These are phyloP conservation scores for Pseudogymnoascus sp. DNA, from an alignment of 2,329 filamentous ascomycete species.

Conservation along the genomic window DNA sequence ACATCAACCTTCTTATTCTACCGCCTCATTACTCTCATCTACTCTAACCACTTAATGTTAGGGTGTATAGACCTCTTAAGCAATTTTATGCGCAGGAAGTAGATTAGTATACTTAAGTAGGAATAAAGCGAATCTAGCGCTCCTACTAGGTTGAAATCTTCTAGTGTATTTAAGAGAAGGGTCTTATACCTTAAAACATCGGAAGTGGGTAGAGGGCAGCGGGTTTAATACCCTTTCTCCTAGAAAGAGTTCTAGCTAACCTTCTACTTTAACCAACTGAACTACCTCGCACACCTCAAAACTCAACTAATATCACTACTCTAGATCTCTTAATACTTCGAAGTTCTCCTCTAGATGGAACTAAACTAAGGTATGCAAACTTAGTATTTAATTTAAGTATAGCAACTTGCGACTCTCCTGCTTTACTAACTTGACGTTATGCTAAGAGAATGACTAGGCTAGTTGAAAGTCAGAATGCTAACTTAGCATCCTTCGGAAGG, in stretches of 20 bases:
- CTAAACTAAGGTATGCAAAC: background rate
- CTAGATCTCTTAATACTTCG: background rate
- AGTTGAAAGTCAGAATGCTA: no score
- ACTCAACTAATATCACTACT: background rate
- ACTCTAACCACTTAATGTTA: background rate
- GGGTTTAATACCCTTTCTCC: no score
- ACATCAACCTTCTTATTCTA: background rate
- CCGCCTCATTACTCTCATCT: background rate
- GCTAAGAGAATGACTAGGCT: no score
- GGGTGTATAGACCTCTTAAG: background rate
- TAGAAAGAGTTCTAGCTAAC: background rate
- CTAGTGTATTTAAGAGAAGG: no score
- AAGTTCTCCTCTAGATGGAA: background rate
- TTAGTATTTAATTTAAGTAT: no score
- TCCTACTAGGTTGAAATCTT: background rate
- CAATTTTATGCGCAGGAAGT: background rate
- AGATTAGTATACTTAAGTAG: background rate
- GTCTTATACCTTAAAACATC: no score
- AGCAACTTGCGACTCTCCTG: no score
- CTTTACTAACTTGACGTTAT: no score
- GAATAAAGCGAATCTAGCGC: background rate
- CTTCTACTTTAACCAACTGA: background rate
- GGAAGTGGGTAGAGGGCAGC: no score
- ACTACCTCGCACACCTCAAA: no score
- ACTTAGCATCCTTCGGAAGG: no score